Conservation (phyloP, 768 basidiomycete genomes). For the Naganishia kalamii region DNA sequence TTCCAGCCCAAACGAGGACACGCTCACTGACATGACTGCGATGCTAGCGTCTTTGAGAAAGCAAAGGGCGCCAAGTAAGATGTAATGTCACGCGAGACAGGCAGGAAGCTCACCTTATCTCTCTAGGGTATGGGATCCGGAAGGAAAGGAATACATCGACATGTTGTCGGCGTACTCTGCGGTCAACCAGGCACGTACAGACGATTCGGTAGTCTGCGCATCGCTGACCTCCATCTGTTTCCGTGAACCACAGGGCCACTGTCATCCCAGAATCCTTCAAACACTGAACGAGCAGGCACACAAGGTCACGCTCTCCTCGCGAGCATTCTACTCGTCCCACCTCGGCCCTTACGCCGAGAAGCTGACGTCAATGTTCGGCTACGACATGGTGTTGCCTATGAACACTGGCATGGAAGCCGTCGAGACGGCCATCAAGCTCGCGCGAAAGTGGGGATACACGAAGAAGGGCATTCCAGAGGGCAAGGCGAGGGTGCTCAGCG, state of each 20-base stretch:
- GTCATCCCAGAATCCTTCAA: constrained; percentile 78
- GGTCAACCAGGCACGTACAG: constrained; percentile 40
- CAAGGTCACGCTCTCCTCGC: constrained; percentile 83
- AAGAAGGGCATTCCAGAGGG: constrained; percentile 75
- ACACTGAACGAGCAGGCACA: constrained; percentile 77
- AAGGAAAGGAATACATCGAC: constrained; percentile 92
- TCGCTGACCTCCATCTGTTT: constrained; percentile 7
- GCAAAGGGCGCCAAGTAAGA: constrained; percentile 82
- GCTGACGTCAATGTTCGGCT: constrained; percentile 76
- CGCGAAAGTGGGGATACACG: constrained; percentile 93
- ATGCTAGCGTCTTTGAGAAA: constrained; percentile 66
- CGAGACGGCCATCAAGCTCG: constrained; percentile 91
- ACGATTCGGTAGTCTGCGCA: constrained; percentile 7
- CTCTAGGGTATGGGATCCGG: constrained; percentile 78
- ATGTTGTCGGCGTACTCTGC: constrained; percentile 97
- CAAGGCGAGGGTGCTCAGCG: constrained; percentile 77
- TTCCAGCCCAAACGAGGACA: neutral
- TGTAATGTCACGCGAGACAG: constrained; percentile 20
- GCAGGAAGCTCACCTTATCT: neutral
- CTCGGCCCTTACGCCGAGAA: constrained; percentile 85
- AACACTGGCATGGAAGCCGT: constrained; percentile 99
- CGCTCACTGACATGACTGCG: neutral
- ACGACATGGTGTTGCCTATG: constrained; percentile 96
- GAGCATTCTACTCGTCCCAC: constrained; percentile 90
- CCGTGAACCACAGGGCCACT: constrained; percentile 91